Base-by-base conservation (phyloP, 148 eudicot genomes). In the Rhododendron mucronatum region DNA sequence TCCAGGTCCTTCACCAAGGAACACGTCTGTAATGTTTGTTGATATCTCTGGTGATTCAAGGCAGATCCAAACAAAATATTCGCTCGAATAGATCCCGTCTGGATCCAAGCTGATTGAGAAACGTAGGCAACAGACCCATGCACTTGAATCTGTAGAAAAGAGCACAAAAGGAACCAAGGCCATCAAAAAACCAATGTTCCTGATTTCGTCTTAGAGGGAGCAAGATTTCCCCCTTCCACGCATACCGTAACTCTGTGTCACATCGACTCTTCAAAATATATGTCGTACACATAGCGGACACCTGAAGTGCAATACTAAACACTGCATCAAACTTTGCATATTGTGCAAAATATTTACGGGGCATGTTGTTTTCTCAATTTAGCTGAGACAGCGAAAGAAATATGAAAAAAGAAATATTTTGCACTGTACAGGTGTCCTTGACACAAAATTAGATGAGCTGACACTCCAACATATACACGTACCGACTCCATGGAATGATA, bases 61-160 rank as follows among this genome's bases (percentile, higher is more conserved):
- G 83, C 61, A 41, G 94, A 93, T 26, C 99, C 99, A 48, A 96
- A 96, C 15, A 95, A 88, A 79, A 96, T 94, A 82, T 95, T 96
- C 0, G 93, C 97, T 16, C 92, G 95, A 85, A 96, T 95, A 69
- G 90, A 91, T 61, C 99, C 99, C 4, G 97, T 92, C 87, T 95
- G 99, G 80, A 96, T 96, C 98, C 98, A 96, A 50, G 99, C 97
- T 81, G 99, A 93, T 87, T 96, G 99, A 76, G 99, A 91, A 69
- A 96, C 98, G 88, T 96, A 96, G 44, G 99, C 97, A 61, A 93
- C 90, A 8, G 84, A 89, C 79, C 98, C 98, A 75, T 90, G 88
- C 80, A 94, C 94, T 85, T 93, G 92, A 85, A 92, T 91, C 99
- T 96, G 89, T 39, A 86, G 13, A 73, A 81, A 57, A 81, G 47